phyloP scores from a whole-genome alignment of 2,329 filamentous ascomycete genomes.

The Exophiala lecanii-corni region DNA sequence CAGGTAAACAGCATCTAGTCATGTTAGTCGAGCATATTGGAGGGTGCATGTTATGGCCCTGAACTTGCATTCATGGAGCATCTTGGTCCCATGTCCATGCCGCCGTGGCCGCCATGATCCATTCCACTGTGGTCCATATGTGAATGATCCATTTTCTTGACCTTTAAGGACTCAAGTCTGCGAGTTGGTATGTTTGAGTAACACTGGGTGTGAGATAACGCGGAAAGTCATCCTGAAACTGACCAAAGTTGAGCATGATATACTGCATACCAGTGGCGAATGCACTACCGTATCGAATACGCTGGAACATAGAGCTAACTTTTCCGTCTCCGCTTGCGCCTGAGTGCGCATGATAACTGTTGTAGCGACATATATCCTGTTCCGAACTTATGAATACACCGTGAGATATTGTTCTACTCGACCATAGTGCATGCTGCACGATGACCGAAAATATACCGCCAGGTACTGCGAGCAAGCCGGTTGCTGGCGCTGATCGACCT shows the following conservation, averaged over 20 bases:
- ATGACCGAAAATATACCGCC: conserved; percentile 42
- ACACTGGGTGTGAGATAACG: no score
- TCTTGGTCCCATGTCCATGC: conserved; percentile 55
- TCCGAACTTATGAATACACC: no score
- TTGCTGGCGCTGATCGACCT: conserved; percentile 31
- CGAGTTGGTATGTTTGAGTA: no score
- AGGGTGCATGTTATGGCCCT: neutral
- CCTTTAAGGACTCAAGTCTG: no score
- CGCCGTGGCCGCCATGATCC: conserved; percentile 47
- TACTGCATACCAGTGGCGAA: neutral
- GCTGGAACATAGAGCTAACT: no score
- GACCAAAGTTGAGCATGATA: neutral
- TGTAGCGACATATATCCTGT: neutral
- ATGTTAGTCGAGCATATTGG: conserved; percentile 7
- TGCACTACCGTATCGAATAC: no score
- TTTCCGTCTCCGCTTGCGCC: no score
- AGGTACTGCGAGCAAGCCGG: conserved; percentile 24
- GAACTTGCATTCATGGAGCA: conserved; percentile 85
- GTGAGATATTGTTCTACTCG: neutral
- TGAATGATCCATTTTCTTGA: neutral
- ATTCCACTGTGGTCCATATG: conserved; percentile 35
- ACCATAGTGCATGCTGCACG: conserved; percentile 9
- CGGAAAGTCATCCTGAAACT: neutral
- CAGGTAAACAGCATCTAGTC: conserved; percentile 95
- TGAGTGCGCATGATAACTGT: conserved; percentile 28